Evolutionary conservation across 345 rosid species (phyloP).

Genomic region (Mangifera indica): DNA sequence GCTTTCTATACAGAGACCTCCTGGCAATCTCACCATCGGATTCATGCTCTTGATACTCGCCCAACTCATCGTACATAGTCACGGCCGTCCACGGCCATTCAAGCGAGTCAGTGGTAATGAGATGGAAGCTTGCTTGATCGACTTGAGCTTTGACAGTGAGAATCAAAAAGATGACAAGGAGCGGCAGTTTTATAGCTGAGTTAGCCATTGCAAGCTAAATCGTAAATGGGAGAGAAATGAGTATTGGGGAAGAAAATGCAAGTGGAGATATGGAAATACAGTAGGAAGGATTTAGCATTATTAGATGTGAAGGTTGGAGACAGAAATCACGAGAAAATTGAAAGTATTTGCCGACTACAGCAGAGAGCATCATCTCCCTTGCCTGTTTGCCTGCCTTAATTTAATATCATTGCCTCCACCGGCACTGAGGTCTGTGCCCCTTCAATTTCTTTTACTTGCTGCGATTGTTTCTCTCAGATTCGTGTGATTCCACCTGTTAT

Average conservation of each 20-base stretch:
- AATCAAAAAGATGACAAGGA: conserved; percentile 1
- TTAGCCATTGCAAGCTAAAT: conserved; percentile 9
- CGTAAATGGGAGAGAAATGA: background rate
- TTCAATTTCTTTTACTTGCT: background rate
- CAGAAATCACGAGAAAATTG: conserved; percentile 26
- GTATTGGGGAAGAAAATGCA: background rate
- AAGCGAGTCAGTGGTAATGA: background rate
- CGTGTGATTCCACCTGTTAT: background rate
- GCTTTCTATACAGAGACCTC: conserved; percentile 64
- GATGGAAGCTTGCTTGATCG: conserved; percentile 6
- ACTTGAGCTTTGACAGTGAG: conserved; percentile 8
- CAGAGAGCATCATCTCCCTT: background rate
- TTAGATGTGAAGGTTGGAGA: conserved; percentile 7
- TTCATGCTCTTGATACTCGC: background rate
- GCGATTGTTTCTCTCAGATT: background rate
- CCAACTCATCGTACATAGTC: conserved; percentile 12
- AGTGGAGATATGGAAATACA: background rate
- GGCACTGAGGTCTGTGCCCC: background rate
- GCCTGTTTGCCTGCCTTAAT: conserved; percentile 14
- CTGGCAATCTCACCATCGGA: conserved; percentile 21
- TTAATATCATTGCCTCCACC: conserved; percentile 10
- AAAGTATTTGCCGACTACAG: conserved; percentile 12
- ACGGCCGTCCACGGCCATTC: conserved; percentile 18
- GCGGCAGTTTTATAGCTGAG: conserved; percentile 3
- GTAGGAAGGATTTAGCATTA: background rate